These are phyloP conservation scores for Leccinum fuscescens DNA, from an alignment of 1,284 basidiomycete genomes.

Conservation along the genomic window DNA sequence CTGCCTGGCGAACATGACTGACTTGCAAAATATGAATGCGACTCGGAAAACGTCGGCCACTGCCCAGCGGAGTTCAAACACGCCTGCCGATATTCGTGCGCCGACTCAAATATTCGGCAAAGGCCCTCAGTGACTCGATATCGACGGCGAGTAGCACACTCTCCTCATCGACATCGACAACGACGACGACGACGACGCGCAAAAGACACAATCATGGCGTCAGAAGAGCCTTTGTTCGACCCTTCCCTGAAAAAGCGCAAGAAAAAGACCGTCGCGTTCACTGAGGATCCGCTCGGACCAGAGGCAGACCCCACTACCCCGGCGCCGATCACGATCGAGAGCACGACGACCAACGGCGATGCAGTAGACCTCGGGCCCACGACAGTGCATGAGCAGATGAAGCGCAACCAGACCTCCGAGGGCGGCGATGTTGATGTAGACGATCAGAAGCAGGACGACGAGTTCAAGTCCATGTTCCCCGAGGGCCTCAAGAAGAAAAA, in stretches of 20 bases:
- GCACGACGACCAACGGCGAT: constrained; percentile 63
- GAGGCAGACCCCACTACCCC: constrained; percentile 80
- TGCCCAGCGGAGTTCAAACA: constrained; percentile 22
- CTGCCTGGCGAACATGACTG: constrained; percentile 65
- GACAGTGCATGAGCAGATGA: constrained; percentile 75
- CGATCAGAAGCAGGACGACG: constrained; percentile 62
- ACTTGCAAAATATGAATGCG: constrained; percentile 15
- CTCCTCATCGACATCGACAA: constrained; percentile 11
- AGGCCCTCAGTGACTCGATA: constrained; percentile 6
- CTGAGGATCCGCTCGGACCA: constrained; percentile 78
- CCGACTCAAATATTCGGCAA: constrained; percentile 31
- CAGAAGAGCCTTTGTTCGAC: constrained; percentile 79
- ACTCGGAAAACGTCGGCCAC: constrained; percentile 43
- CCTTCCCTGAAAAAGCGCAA: constrained; percentile 81
- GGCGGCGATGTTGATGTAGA: constrained; percentile 35
- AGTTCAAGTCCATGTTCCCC: constrained; percentile 76
- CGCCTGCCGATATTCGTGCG: constrained; percentile 21
- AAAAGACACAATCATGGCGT: constrained; percentile 17
- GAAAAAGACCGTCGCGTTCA: constrained; percentile 83
- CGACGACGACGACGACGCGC: constrained; percentile 19
- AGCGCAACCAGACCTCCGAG: constrained; percentile 41
- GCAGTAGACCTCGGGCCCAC: constrained; percentile 70
- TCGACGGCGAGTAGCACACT: constrained; percentile 19
- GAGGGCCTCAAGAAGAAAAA: constrained; percentile 91
- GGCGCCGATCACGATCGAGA: constrained; percentile 66